These are phyloP conservation scores for Populus hybrid DNA, from an alignment of 441 rosid genomes.

Conservation along the genomic window DNA sequence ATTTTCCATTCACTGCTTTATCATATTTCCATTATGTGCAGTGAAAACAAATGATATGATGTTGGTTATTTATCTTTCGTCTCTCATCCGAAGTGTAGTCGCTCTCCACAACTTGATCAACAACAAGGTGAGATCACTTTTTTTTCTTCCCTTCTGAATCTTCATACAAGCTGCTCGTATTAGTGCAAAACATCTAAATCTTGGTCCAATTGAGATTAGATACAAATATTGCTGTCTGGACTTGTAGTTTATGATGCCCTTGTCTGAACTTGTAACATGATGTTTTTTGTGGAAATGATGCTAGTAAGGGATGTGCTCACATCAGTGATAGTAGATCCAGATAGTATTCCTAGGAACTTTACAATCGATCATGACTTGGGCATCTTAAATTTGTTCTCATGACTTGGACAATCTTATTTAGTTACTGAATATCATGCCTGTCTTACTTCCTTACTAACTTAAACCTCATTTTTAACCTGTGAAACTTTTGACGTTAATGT, in stretches of 20 bases:
- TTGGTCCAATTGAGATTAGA: background rate
- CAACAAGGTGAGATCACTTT: constrained; percentile 47
- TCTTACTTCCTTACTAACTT: background rate
- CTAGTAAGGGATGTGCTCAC: background rate
- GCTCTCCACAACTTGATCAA: constrained; percentile 78
- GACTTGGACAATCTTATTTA: background rate
- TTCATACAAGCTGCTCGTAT: background rate
- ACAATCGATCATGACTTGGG: background rate
- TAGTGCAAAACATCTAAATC: background rate
- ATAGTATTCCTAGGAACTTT: background rate
- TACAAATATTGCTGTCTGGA: background rate
- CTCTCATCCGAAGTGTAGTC: constrained; percentile 65
- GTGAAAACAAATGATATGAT: constrained; percentile 85
- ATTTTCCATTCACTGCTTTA: background rate
- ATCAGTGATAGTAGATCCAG: background rate
- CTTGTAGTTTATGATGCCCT: background rate
- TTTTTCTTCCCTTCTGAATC: background rate
- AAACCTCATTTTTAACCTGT: background rate
- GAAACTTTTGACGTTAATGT: background rate
- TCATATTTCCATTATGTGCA: constrained; percentile 23
- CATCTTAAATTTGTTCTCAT: background rate
- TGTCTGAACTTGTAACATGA: background rate
- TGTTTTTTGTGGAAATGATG: background rate
- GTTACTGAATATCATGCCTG: background rate
- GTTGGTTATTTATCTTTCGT: constrained; percentile 72